phyloP scores from a whole-genome alignment of 257 asterid genomes.

The Marsdenia floribunda region DNA sequence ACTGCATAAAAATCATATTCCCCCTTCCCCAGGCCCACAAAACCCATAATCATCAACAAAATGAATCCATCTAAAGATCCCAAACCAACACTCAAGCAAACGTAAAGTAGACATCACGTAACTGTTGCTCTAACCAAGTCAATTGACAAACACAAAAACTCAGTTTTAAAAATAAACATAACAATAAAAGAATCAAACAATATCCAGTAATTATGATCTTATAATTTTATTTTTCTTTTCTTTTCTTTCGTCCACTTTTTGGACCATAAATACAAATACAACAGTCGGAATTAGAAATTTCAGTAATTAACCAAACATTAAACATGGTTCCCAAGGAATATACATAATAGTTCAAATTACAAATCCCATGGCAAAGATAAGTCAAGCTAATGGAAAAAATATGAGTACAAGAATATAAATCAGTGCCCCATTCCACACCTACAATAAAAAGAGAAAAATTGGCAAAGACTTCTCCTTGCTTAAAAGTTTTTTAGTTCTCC shows the following conservation, averaged over 20 bases:
- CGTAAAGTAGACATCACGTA: background rate
- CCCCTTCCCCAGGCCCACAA: background rate
- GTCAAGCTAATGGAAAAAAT: background rate
- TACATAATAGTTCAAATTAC: background rate
- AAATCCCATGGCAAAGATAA: background rate
- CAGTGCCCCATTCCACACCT: background rate
- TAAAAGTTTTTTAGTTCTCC: background rate
- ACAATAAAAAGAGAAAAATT: background rate
- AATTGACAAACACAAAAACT: background rate
- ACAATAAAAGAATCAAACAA: background rate
- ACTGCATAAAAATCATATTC: no score
- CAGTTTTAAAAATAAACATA: no score
- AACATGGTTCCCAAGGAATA: background rate
- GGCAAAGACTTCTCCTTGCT: background rate
- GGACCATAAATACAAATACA: background rate
- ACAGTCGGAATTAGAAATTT: background rate
- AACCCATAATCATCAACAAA: background rate
- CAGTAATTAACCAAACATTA: background rate
- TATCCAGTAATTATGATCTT: background rate
- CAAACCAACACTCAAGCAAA: background rate
- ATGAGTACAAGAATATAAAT: background rate
- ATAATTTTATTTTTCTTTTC: background rate
- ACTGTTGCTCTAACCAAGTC: background rate
- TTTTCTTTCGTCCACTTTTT: no score
- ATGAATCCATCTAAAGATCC: background rate